Base-by-base conservation (phyloP, 371 early-diverging fungal species). In the Sporodiniella umbellata region DNA sequence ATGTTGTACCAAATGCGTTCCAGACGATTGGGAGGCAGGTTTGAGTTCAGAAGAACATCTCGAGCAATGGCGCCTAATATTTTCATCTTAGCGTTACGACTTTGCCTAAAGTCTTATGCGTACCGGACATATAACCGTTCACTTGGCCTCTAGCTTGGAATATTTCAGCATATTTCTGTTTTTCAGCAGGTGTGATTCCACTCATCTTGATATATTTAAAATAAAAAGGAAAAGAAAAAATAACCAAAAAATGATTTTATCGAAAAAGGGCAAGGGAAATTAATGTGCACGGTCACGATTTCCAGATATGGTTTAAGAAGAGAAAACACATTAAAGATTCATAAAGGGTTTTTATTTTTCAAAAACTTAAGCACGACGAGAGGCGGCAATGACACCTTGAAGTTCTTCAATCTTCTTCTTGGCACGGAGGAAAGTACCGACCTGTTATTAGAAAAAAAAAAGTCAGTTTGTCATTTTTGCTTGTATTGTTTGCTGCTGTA, bases 331-430 rank as follows among this genome's bases (percentile, higher is more conserved):
- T 15, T 4, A 28, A 28, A 28, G 30, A 28, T 28, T 28, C 30
- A 28, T 28, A 28, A 28, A 28, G 30, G 10, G 30, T 28, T 28
- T 28, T 28, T 7, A 7, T 28, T 35, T n/a, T 35, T 14, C 33
- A 48, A 22, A 39, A 22, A 39, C 47, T 55, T 63, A 63, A 42
- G 60, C 64, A 79, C 98, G 95, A 75, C 99, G 95, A 64, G 94
- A 87, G 71, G 95, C 93, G 63, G 95, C 94, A 60, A 99, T 93
- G 71, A 95, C 89, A 78, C 75, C 75, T 60, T 82, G 76, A 69
- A 99, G 87, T 81, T 99, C 98, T 66, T 99, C 99, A 62, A 98
- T 90, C 94, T 99, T 99, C 68, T 83, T 87, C 95, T 99, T 99
- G 78, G 96, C 94, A 70, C 98, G 97, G 68, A 83, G 69, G 65